Percentiles rank a stretch among this genome's conserved stretches.
phyloP scores from a whole-genome alignment of 2,329 filamentous ascomycete species.

The Aspergillus flavus region DNA sequence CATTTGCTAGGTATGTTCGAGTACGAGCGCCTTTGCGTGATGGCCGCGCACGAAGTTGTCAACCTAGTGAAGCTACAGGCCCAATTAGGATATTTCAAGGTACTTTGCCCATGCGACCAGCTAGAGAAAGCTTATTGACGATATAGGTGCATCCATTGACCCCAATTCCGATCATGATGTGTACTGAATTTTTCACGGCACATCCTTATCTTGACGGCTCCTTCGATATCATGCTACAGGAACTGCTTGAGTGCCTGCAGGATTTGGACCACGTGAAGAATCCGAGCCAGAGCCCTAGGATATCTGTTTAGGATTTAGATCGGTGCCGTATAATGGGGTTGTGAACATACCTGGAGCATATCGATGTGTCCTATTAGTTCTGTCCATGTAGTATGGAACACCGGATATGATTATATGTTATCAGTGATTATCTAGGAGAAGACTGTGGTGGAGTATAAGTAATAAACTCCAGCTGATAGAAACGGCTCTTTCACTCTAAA shows the following conservation, averaged over 20 bases:
- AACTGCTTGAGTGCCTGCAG: constrained; percentile 20
- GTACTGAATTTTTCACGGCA: constrained; percentile 22
- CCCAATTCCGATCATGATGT: constrained; percentile 24
- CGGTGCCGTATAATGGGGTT: too few species aligned
- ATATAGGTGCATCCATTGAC: constrained; percentile 24
- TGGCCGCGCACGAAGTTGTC: constrained; percentile 24
- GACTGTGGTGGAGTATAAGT: too few species aligned
- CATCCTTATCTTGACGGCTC: constrained; percentile 21
- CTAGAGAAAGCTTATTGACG: not conserved
- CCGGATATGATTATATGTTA: too few species aligned
- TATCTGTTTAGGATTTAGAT: not conserved
- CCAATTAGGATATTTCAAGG: constrained; percentile 24
- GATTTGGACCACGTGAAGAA: constrained; percentile 23
- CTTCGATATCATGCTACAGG: constrained; percentile 22
- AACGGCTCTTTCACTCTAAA: too few species aligned
- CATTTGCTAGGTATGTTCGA: constrained; percentile 22
- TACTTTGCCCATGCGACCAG: not conserved
- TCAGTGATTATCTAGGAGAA: too few species aligned
- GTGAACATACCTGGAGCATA: too few species aligned
- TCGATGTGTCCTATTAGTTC: too few species aligned
- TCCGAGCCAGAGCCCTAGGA: constrained; percentile 13
- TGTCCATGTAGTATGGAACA: too few species aligned
- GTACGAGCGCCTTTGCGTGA: constrained; percentile 20
- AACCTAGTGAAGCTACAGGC: constrained; percentile 21
- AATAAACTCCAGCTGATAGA: too few species aligned